Conservation (phyloP, 495 filamentous ascomycete species). For the Sphaerosporella brunnea region DNA sequence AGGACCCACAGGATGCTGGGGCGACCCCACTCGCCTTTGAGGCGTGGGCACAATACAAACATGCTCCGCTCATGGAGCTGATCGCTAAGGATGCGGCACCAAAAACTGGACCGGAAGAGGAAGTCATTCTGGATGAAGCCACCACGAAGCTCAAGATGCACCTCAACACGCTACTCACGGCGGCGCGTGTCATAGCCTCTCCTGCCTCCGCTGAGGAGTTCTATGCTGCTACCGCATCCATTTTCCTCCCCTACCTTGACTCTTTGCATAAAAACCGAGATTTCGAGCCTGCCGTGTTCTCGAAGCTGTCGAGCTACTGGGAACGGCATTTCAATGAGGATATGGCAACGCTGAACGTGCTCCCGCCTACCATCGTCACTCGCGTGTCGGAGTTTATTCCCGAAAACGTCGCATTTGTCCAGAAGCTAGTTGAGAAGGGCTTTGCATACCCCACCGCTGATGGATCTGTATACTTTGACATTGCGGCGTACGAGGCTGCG, state of each 20-base stretch:
- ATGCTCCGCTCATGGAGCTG: conserved; percentile 10
- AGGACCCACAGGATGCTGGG: conserved; percentile 5
- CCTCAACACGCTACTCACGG: conserved; percentile 52
- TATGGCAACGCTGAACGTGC: conserved; percentile 70
- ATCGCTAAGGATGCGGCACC: conserved; percentile 14
- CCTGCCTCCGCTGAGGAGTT: conserved; percentile 40
- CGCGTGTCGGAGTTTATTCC: conserved; percentile 77
- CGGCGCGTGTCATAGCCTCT: conserved; percentile 38
- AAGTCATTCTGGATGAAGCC: conserved; percentile 37
- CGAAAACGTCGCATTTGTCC: conserved; percentile 53
- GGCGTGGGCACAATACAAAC: conserved; percentile 9
- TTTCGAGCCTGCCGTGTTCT: conserved; percentile 63
- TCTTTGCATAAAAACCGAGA: conserved; percentile 53
- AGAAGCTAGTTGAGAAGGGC: conserved; percentile 51
- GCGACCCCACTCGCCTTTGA: conserved; percentile 9
- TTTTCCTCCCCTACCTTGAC: conserved; percentile 80
- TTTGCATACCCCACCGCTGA: conserved; percentile 68
- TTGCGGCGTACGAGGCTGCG: conserved; percentile 62
- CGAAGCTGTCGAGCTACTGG: conserved; percentile 60
- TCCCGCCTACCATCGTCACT: conserved; percentile 63
- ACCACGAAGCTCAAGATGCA: conserved; percentile 90
- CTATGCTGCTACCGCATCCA: conserved; percentile 38
- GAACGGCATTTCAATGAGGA: conserved; percentile 72
- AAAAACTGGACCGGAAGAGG: conserved; percentile 12
- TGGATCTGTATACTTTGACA: conserved; percentile 91